Evolutionary conservation across 2,329 filamentous ascomycete genomes (phyloP).

Genomic region (Colletotrichum australisinense): DNA sequence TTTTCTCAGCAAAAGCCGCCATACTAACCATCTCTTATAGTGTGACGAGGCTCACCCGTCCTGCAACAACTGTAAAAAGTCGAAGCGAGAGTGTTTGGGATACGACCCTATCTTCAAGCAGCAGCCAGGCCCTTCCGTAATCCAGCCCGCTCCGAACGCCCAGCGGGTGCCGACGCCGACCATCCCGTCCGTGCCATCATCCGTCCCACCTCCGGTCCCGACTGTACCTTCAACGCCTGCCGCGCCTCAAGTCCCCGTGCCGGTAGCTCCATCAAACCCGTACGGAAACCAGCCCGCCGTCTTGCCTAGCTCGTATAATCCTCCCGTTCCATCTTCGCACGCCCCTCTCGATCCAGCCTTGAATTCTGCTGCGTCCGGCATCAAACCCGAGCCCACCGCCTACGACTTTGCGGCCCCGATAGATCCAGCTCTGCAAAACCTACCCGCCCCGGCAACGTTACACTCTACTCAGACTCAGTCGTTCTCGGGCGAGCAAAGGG

Average conservation of each 20-base stretch:
- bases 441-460: constrained; percentile 43
- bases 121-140: constrained; percentile 76
- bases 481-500: constrained; percentile 39
- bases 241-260: constrained; percentile 40
- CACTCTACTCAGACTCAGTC: constrained; percentile 44
- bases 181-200: constrained; percentile 49
- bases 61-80: constrained; percentile 91
- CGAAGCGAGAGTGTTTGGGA: constrained; percentile 86
- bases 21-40: constrained; percentile 56
- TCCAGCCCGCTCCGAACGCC: constrained; percentile 75
- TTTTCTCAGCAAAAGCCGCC: background rate
- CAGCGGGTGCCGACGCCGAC: constrained; percentile 48
- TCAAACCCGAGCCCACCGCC: constrained; percentile 51
- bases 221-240: constrained; percentile 37
- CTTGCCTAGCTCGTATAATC: constrained; percentile 54
- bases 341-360: constrained; percentile 40
- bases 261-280: constrained; percentile 46
- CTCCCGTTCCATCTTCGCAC: constrained; percentile 35
- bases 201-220: constrained; percentile 40
- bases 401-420: constrained; percentile 71
- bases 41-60: constrained; percentile 96
- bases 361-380: constrained; percentile 44
- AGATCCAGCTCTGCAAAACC: constrained; percentile 73
- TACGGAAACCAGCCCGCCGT: constrained; percentile 60
- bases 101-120: constrained; percentile 91